phyloP scores from a whole-genome alignment of 192 early-diverging fungal species.

The Chytriomyces confervae region DNA sequence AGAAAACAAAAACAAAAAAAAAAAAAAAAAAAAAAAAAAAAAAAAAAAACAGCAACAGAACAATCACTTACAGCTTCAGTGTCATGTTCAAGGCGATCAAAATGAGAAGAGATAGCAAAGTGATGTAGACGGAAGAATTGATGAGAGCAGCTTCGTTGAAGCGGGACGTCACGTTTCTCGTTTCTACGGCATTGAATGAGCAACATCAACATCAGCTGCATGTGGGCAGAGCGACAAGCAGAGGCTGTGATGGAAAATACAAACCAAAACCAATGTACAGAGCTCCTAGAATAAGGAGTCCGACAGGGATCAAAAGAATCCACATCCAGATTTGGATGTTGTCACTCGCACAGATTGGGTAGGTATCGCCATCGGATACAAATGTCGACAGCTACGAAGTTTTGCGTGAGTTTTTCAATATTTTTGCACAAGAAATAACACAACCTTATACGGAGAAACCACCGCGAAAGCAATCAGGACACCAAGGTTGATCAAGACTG shows the following conservation, averaged over 20 bases:
- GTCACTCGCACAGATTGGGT: conserved; percentile 16
- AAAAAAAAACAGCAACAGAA: too few relatives aligned
- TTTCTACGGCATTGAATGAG: background rate
- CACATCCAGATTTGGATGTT: conserved; percentile 18
- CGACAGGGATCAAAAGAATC: conserved; percentile 20
- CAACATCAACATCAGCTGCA: too few relatives aligned
- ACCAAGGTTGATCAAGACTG: conserved; percentile 5
- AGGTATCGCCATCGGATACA: conserved; percentile 9
- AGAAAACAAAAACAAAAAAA: too few relatives aligned
- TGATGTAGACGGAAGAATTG: conserved; percentile 26
- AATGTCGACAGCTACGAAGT: background rate
- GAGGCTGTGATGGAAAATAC: too few relatives aligned
- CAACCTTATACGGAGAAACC: conserved; percentile 14
- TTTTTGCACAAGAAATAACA: too few relatives aligned
- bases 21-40: too few relatives aligned
- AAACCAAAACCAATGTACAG: conserved; percentile 14
- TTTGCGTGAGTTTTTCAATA: background rate
- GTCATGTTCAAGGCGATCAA: conserved; percentile 28
- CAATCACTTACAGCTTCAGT: conserved; percentile 6
- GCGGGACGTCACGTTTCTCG: conserved; percentile 25
- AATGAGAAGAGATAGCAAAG: conserved; percentile 18
- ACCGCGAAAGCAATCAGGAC: conserved; percentile 15
- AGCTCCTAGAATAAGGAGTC: conserved; percentile 4
- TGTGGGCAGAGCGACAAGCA: too few relatives aligned
- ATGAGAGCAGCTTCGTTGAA: conserved; percentile 35